Base-by-base conservation (phyloP, 768 basidiomycete species). In the Russula olivacea region DNA sequence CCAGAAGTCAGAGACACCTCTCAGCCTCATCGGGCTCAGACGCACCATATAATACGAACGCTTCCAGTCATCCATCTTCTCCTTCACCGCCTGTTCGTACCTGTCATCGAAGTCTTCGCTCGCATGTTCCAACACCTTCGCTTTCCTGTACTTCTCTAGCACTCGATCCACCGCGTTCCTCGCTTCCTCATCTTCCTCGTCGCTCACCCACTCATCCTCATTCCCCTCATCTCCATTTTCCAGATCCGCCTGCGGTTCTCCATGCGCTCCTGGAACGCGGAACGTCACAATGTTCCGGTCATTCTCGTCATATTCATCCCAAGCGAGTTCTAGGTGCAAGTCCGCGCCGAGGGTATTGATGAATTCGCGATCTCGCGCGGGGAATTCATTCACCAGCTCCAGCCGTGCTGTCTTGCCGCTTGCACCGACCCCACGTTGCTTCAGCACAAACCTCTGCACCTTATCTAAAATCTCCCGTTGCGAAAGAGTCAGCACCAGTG, bases 251-350 rank as follows among this genome's bases (percentile, higher is more conserved):
- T 72, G 54, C 48, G 74, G 69, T 54, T 79, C 74, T 56, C 76
- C 75, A 41, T 71, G 57, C 72, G 74, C 36, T 58, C 71, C 78
- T 2, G 88, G 87, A 65, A 89, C 78, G 49, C 81, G 73, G 78
- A 81, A 84, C 21, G 86, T 87, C 47, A 90, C 83, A 28, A 94
- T 70, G 69, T 91, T 91, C 70, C 84, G 79, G 64, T 91, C 90
- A 51, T 91, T 77, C 8, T 89, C 89, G 65, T 94, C 89, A 68
- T 86, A 94, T 71, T 95, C 94, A 71, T 98, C 96, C 93, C 94
- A 99, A n/a, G 87, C 78, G 30, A 95, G 71, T 23, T 74, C 80
- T 14, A 98, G 80, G 71, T 91, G 86, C 49, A 98, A 73, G 53
- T 93, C 87, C 45, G 83, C 80, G 6, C 89, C 86, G 23, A 99